Base-by-base conservation (phyloP, 2,329 filamentous ascomycete genomes). In the Cadophora sp. region DNA sequence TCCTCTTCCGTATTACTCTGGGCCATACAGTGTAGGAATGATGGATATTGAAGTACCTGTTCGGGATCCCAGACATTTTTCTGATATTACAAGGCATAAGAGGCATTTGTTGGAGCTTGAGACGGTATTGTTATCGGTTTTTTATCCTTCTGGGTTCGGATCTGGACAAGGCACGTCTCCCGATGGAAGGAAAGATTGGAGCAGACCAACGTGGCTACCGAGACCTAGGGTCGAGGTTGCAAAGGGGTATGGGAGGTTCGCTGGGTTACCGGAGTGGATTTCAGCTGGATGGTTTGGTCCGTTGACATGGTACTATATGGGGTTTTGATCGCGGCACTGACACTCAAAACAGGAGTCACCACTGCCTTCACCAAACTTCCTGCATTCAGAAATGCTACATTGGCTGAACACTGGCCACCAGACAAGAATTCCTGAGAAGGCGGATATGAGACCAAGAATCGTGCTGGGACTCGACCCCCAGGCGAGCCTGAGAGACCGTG, bases 331-430 rank as follows among this genome's bases (percentile, higher is more conserved):
- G 16, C 40, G 12, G 40, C 19, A 16, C 40, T 43, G 40, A 43
- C 40, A 43, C 19, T 8, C 37, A 34, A n/a, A 11, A 29, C 34
- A 67, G 62, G 65, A 2, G 79, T 81, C 14, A 88, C 88, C 0
- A 85, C 83, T 8, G 86, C 89, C 80, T 88, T 88, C 69, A 91
- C 88, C 29, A 91, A 90, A 74, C 75, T 91, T 16, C 88, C 88
- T 1, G 89, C 87, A 1, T 88, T 85, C 71, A 82, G 88, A 48
- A 92, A 91, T 75, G 84, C 87, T 6, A 82, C 81, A 31, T 74
- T 88, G 8, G 87, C 89, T 3, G 79, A 79, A n/a, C 82, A 85
- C 73, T 86, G 85, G 83, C 83, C 87, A 4, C 80, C 81, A 3
- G 77, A 81, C 51, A 75, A 79, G 2, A 79, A 81, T 53, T 75